Evolutionary conservation across 257 asterid species (phyloP), one percentile per base, ranked within the genome.

Genomic region (Solanum piurae): DNA sequence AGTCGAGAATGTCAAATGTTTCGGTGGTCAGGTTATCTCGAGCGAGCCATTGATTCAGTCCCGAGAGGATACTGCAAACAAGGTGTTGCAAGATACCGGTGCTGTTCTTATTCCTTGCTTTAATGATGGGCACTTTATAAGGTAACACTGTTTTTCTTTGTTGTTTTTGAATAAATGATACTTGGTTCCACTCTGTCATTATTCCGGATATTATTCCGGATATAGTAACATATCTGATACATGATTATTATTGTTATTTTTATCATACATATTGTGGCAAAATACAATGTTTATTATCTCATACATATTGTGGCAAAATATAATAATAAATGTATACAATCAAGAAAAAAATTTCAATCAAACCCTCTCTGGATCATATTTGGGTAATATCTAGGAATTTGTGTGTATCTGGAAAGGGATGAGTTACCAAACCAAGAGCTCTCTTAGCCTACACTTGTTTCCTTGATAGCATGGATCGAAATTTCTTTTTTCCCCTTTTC

Each of bases 51-150:
- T 91, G 4, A 6, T 95, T 86, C 86, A 94, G 83, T 97, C 98
- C n/a, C 90, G 98, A 89, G 98, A 97, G 93, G 94, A 93, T 36
- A 91, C 91, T 89, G 95, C 98, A 33, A 73, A 89, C 11, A 93
- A 94, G 95, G 98, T 95, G 12, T 83, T 93, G 89, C 93, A 90
- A 74, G 98, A 95, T 36, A 95, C 98, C 0, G 94, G 95, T 72
- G 96, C 93, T 71, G 90, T 93, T 83, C 98, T 97, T 86, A n/a
- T 95, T 90, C 99, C 96, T 90, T 98, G 98, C 12, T 95, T 93
- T 87, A 95, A 95, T 20, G 96, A 93, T 83, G 94, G 92, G 37
- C 94, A 95, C 75, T 93, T 97, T 77, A 95, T 97, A 88, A 97
- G 98, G 99, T 95, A 66, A 46, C 20, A 79, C 77, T 8, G 72